Evolutionary conservation across 768 basidiomycete species (phyloP).

Genomic region (Tylopilus felleus): DNA sequence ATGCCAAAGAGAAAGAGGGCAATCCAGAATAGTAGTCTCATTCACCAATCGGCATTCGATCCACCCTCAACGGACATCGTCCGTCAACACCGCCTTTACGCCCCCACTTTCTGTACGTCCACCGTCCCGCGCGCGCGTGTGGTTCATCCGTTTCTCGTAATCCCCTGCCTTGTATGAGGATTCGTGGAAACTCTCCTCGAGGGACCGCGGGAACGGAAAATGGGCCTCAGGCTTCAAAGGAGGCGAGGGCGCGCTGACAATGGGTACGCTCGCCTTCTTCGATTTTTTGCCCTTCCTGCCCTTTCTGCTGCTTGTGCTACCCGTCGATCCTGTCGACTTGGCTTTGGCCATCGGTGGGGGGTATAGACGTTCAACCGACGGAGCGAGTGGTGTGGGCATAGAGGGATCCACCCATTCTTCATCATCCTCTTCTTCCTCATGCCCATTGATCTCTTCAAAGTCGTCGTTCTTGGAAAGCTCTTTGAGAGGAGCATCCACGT

Average conservation of each 20-base stretch:
- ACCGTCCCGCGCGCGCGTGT: conserved; percentile 70
- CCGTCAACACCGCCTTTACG: conserved; percentile 67
- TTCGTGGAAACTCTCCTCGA: conserved; percentile 35
- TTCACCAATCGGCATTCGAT: conserved; percentile 7
- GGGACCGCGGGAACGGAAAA: conserved; percentile 64
- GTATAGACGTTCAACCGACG: conserved; percentile 22
- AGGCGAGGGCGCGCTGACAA: conserved; percentile 38
- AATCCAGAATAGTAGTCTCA: no score
- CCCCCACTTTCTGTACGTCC: conserved; percentile 84
- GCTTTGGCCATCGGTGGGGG: conserved; percentile 26
- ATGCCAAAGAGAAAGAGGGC: neutral
- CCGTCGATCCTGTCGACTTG: conserved; percentile 27
- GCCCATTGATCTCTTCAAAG: conserved; percentile 27
- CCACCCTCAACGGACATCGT: conserved; percentile 27
- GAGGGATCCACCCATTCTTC: conserved; percentile 73
- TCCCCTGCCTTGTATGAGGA: conserved; percentile 20
- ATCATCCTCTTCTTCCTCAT: conserved; percentile 35
- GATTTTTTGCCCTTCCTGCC: conserved; percentile 37
- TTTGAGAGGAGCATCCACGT: conserved; percentile 12
- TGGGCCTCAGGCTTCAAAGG: conserved; percentile 39
- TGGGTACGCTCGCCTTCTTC: conserved; percentile 35
- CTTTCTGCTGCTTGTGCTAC: conserved; percentile 25
- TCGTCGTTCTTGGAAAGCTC: conserved; percentile 30
- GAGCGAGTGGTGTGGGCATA: conserved; percentile 38
- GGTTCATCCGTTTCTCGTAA: conserved; percentile 61